Evolutionary conservation across 805 yeast species (phyloP), one percentile per base, ranked within the genome.

Genomic region (Candida nonsorbophila): DNA sequence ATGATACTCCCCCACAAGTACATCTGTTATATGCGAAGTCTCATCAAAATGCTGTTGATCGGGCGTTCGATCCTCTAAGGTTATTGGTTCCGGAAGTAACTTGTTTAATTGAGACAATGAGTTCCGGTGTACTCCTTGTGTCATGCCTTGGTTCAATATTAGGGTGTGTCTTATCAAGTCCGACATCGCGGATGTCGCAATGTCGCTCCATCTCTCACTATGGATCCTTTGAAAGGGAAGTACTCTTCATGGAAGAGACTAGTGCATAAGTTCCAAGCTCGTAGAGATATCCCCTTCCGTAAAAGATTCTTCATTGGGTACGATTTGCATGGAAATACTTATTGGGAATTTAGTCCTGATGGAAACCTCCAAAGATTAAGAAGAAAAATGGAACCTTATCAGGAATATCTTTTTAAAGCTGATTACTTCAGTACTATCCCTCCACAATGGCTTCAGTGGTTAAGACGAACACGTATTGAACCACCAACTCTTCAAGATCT

Each of bases 371-470:
- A 53, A 15, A 53, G 78, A 34, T 63, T 79, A 34, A 58, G 94
- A 27, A 54, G 94, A 25, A 74, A 80, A 30, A 67, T 79, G 31
- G 77, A 79, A 33, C 84, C 85, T 8, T 49, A 55, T 22, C 53
- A 58, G 21, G 61, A 64, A 24, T 62, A 65, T 32, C 49, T 63
- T 4, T 72, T 69, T 45, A 64, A 72, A 25, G 73, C 70, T 5
- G 82, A 79, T 37, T 79, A 79, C 39, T 76, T 74, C 40, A 51
- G 63, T 5, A 72, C 75, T 11, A 74, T 69, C 3, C 77, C 77
- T 11, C 74, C 86, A 10, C 85, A 77, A 44, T 84, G 95, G 94
- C 61, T 72, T 21, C 88, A 80, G 49, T 84, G 95, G 94, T 65
- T 85, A 13, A 55, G 90, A 30, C 62, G 73, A 41, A 76, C 84